A percentile compares a stretch with the other conserved stretches of the same genome.
These are phyloP conservation scores for Vigna angularis DNA, from an alignment of 306 rosid genomes.

Conservation along the genomic window DNA sequence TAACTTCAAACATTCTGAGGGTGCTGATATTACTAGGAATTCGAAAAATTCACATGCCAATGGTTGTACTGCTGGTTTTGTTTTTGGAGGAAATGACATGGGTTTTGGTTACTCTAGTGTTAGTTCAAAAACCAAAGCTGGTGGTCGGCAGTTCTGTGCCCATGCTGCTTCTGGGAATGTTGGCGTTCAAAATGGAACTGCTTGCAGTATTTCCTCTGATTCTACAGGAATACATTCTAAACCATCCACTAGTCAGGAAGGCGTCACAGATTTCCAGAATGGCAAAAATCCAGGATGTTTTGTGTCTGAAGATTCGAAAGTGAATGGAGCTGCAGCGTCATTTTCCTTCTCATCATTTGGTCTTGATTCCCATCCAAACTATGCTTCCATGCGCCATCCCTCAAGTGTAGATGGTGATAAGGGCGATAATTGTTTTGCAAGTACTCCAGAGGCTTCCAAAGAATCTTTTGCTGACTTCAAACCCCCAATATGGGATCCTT, in stretches of 20 bases:
- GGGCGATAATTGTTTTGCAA: slow-evolving; percentile 39
- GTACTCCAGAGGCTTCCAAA: slow-evolving; percentile 49
- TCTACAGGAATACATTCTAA: slow-evolving; percentile 49
- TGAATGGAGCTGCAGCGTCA: slow-evolving; percentile 49
- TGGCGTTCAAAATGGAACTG: slow-evolving; percentile 47
- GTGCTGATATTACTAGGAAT: slow-evolving; percentile 31
- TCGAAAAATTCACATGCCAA: slow-evolving; percentile 41
- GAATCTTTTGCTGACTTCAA: slow-evolving; percentile 56
- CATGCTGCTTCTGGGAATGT: slow-evolving; percentile 41
- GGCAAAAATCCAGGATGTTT: slow-evolving; percentile 51
- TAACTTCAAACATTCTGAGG: slow-evolving; percentile 60
- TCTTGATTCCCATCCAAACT: slow-evolving; percentile 43
- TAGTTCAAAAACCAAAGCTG: slow-evolving; percentile 43
- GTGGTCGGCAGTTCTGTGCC: slow-evolving; percentile 41
- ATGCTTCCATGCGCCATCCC: slow-evolving; percentile 46
- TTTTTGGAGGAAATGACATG: slow-evolving; percentile 47
- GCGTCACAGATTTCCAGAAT: slow-evolving; percentile 36
- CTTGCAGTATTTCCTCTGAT: slow-evolving; percentile 38
- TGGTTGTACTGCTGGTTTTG: slow-evolving; percentile 44
- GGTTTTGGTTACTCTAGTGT: slow-evolving; percentile 37
- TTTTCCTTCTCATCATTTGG: slow-evolving; percentile 53
- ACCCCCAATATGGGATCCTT: slow-evolving; percentile 68
- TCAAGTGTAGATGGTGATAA: slow-evolving; percentile 40
- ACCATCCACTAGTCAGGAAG: slow-evolving; percentile 48
- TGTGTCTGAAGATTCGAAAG: slow-evolving; percentile 43